Evolutionary conservation across 129 eudicot species (phyloP).

Genomic region (Saposhnikovia divaricata): DNA sequence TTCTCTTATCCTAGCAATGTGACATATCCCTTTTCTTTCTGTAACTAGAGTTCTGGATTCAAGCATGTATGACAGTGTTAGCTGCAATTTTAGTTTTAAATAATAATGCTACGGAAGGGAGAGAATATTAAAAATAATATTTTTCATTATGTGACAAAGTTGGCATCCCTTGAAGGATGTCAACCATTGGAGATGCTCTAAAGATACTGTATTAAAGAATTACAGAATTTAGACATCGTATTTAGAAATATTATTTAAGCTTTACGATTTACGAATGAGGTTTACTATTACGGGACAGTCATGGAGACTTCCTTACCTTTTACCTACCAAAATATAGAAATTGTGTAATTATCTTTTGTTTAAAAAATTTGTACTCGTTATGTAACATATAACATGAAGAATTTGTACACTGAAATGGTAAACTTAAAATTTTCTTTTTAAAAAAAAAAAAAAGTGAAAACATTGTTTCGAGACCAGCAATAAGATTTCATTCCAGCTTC

Average conservation of each 20-base stretch:
- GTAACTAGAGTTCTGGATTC: neutral
- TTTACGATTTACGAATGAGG: neutral
- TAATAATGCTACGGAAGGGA: too few species aligned
- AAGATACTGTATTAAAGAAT: neutral
- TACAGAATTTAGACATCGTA: neutral
- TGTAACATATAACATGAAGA: neutral
- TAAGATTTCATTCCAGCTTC: neutral
- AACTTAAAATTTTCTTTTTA: too few species aligned
- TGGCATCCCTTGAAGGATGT: too few species aligned
- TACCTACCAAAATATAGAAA: too few species aligned
- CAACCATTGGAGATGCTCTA: too few species aligned
- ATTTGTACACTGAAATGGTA: neutral
- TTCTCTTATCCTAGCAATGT: neutral
- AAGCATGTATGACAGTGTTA: neutral
- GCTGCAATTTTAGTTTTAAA: neutral
- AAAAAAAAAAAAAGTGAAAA: neutral
- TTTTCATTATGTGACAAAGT: too few species aligned
- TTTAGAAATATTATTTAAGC: neutral
- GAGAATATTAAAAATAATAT: too few species aligned
- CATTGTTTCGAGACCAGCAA: neutral
- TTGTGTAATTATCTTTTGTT: too few species aligned
- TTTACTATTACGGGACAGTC: neutral
- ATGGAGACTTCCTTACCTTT: too few species aligned
- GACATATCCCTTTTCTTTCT: neutral
- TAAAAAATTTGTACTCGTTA: neutral